These are phyloP conservation scores for Onygenales sp. DNA, from an alignment of 2,329 filamentous ascomycete species.

Conservation along the genomic window DNA sequence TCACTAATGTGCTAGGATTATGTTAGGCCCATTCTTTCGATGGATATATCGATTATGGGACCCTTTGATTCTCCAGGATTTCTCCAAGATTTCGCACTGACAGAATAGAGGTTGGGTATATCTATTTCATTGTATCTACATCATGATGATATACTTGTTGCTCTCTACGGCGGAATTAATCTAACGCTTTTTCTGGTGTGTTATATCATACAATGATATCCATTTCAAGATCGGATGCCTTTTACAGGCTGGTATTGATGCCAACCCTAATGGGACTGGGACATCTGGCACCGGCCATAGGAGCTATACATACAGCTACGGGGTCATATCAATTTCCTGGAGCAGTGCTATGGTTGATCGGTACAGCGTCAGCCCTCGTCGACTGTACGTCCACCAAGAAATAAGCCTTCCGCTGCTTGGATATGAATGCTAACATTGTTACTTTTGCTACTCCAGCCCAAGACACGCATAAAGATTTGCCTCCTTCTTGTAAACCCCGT, in stretches of 20 bases:
- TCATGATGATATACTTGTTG: too few species aligned
- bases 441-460: neutral
- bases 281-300: conserved; percentile 4
- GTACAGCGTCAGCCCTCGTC: neutral
- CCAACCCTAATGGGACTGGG: conserved; percentile 1
- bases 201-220: neutral
- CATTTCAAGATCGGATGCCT: neutral
- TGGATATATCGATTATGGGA: too few species aligned
- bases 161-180: too few species aligned
- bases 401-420: neutral
- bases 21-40: too few species aligned
- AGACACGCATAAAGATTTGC: neutral
- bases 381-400: neutral
- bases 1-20: too few species aligned
- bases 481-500: neutral
- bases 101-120: too few species aligned
- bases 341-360: neutral
- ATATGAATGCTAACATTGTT: neutral
- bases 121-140: too few species aligned
- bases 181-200: too few species aligned
- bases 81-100: too few species aligned
- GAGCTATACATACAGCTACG: neutral
- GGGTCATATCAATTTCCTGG: neutral
- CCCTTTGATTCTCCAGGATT: too few species aligned
- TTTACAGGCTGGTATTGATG: neutral